Conservation (phyloP, 768 basidiomycete genomes). For the Rubroboletus pulcherrimus region DNA sequence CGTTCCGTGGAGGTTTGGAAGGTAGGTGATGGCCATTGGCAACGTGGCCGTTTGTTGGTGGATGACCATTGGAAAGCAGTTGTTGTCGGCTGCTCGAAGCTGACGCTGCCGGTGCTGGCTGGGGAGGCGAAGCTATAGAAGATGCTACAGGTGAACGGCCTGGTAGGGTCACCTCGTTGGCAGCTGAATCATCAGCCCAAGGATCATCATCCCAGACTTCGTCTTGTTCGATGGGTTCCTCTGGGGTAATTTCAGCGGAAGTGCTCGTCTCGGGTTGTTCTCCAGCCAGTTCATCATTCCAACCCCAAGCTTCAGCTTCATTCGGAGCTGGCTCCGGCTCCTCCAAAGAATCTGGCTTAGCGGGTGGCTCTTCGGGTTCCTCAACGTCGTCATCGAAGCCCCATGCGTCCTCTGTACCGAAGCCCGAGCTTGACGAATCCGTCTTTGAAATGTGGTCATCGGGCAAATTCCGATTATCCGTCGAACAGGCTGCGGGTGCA, state of each 20-base stretch:
- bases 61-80: constrained; percentile 28
- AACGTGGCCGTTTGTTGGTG: constrained; percentile 24
- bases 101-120: constrained; percentile 36
- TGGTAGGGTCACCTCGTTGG: constrained; percentile 27
- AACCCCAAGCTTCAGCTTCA: constrained; percentile 77
- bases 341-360: constrained; percentile 17
- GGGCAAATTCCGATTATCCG: constrained; percentile 46
- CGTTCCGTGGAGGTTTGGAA: constrained; percentile 19
- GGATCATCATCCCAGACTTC: constrained; percentile 65
- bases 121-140: constrained; percentile 22
- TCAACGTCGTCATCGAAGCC: constrained; percentile 49
- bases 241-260: constrained; percentile 11
- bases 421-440: constrained; percentile 22
- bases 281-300: constrained; percentile 49
- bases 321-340: constrained; percentile 39
- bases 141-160: constrained; percentile 27
- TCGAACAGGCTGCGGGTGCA: neutral
- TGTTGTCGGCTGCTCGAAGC: constrained; percentile 56
- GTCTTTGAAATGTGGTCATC: constrained; percentile 34
- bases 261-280: constrained; percentile 27
- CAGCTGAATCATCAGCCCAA: constrained; percentile 50
- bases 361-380: constrained; percentile 17
- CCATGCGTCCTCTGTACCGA: constrained; percentile 41
- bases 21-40: constrained; percentile 10
- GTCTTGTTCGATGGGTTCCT: constrained; percentile 39